Base-by-base conservation (phyloP, 306 rosid genomes). In the Vigna trinervia region DNA sequence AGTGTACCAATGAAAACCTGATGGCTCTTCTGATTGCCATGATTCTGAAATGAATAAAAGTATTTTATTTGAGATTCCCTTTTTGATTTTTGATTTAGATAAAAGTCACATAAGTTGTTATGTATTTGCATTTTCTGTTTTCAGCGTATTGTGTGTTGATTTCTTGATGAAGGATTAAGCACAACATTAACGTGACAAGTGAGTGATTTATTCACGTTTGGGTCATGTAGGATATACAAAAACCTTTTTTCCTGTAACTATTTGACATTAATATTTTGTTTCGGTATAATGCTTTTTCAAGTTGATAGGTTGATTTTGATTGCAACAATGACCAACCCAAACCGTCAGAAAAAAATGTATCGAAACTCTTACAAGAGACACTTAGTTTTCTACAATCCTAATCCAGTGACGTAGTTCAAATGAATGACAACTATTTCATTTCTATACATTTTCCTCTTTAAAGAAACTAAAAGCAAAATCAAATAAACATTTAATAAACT, bases 31-130 rank as follows among this genome's bases (percentile, higher is more conserved):
- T 75, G 19, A 63, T n/a, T 74, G 75, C 52, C 79, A 32, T 28
- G 77, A 79, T 72, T 85, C 74, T 58, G 76, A 79, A 78, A 79
- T 38, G 72, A 78, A 69, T 81, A 56, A 52, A 58, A 46, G 20
- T 22, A 67, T 69, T 56, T 56, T 54, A 59, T 74, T 69, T 61
- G 60, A 53, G 36, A 73, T 66, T 57, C n/a, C 28, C 9, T 38
- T 64, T 8, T 39, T 15, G 5, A 1, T 64, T 12, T 17, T 66
- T 11, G 32, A 65, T 39, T 32, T 17, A 12, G 30, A 65, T 20
- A 34, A 43, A 64, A n/a, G 5, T 64, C 48, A 63, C 3, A 38
- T 8, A 4, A 28, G 30, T 8, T 64, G 52, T 41, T 71, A 65
- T 71, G 15, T 38, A 71, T 69, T 74, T 80, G 38, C 76, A 74